Evolutionary conservation across 2,329 filamentous ascomycete species (phyloP), one percentile per base, ranked within the genome.

Genomic region (Ceratocystis papillata): DNA sequence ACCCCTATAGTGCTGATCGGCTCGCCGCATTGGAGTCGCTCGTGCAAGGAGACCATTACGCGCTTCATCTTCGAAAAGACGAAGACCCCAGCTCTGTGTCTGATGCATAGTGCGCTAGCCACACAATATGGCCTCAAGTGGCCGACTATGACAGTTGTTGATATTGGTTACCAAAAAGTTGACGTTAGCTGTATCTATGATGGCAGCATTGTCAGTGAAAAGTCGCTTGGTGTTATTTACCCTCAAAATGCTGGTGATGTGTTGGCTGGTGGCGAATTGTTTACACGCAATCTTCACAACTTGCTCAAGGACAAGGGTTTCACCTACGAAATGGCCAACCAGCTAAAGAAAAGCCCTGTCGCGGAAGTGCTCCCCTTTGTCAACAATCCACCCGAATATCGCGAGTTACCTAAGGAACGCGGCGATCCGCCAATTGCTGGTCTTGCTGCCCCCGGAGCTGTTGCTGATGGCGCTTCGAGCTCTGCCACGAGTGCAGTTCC

Each of bases 21-120:
- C 6, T 89, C 96, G 71, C 92, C 94, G 3, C 87, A 87, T 70
- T 99, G 94, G 93, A 91, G 90, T 3, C 85, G 88, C 7, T 87
- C 88, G 69, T 91, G 96, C 75, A 87, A 87, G 73, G 93, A 97
- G 76, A 83, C 83, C 48, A 87, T 99, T 70, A 89, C 92, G 15
- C 90, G 94, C 69, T 99, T 96, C 79, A 85, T 97, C 70, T 99
- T 99, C 72, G 94, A 99, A 76, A 95, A 94, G 77, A 96, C 96
- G 73, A 94, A 93, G 78, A 94, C 90, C 0, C 94, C 94, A 0
- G 91, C 90, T 0, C 88, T 99, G 63, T 92, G 88, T 71, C 81
- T 97, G 69, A 87, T 99, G 78, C 89, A 97, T 76, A 88, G 90
- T 71, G 92, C 90, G 2, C 78, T 95, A 60, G 92, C 94, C 30